These are phyloP conservation scores for Dryadomyces quercivorus DNA, from an alignment of 2,329 filamentous ascomycete species.

Conservation along the genomic window DNA sequence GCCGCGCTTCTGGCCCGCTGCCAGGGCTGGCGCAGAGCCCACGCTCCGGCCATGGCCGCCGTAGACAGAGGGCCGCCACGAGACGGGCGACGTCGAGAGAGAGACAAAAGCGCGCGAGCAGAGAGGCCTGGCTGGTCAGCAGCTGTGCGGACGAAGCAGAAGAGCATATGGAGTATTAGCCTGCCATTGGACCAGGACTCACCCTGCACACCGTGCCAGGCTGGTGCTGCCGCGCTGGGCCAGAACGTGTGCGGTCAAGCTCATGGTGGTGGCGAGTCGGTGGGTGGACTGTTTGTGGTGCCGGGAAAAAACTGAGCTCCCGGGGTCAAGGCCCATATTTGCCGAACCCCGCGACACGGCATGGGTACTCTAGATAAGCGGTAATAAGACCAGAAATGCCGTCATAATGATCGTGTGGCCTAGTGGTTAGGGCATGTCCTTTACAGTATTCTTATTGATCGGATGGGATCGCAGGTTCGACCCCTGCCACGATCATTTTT, in stretches of 20 bases:
- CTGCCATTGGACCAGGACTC: neutral
- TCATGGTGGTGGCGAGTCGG: constrained; percentile 4
- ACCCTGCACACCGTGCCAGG: constrained; percentile 4
- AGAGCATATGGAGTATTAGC: no score
- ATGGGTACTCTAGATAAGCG: neutral
- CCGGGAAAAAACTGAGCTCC: neutral
- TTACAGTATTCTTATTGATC: constrained; percentile 14
- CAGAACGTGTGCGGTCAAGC: constrained; percentile 4
- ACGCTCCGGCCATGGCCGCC: neutral
- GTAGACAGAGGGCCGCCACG: neutral
- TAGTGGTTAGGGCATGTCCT: constrained; percentile 17
- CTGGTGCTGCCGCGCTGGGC: constrained; percentile 5
- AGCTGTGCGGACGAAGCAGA: neutral
- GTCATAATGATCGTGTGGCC: constrained; percentile 13
- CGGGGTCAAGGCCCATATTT: neutral
- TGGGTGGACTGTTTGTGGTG: neutral
- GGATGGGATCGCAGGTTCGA: constrained; percentile 18
- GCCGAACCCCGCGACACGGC: neutral
- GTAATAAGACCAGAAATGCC: neutral
- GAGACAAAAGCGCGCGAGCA: neutral
- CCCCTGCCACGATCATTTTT: constrained; percentile 16
- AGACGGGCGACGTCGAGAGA: neutral
- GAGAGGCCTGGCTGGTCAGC: neutral
- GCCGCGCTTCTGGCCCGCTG: neutral
- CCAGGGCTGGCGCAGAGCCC: neutral